phyloP scores from a whole-genome alignment of 2,329 filamentous ascomycete genomes.

The Trichoderma semiorbis region DNA sequence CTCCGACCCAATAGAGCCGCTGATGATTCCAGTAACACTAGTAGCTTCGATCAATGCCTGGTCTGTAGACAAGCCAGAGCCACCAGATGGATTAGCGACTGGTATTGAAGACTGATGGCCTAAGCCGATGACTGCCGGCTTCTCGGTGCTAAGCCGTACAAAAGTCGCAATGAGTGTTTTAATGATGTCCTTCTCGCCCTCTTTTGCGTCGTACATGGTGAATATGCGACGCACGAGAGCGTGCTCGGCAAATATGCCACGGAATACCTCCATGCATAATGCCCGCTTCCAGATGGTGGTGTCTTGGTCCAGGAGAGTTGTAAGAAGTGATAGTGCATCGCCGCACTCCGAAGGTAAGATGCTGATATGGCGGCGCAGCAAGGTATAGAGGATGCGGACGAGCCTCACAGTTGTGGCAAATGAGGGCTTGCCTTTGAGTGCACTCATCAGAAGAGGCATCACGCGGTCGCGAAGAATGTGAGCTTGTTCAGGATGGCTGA shows the following conservation, averaged over 20 bases:
- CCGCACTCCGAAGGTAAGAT: constrained; percentile 77
- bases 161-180: constrained; percentile 82
- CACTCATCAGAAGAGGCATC: constrained; percentile 77
- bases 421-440: constrained; percentile 70
- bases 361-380: constrained; percentile 73
- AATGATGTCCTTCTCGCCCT: constrained; percentile 71
- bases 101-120: constrained; percentile 86
- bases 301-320: constrained; percentile 85
- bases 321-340: constrained; percentile 75
- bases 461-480: constrained; percentile 72
- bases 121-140: constrained; percentile 81
- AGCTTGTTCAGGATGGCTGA: constrained; percentile 73
- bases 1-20: constrained; percentile 63
- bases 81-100: constrained; percentile 52
- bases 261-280: constrained; percentile 86
- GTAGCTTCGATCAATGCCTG: constrained; percentile 87
- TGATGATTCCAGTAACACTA: constrained; percentile 83
- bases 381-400: constrained; percentile 75
- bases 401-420: constrained; percentile 82
- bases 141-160: constrained; percentile 89
- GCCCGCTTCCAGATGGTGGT: constrained; percentile 80
- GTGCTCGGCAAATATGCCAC: constrained; percentile 79
- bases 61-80: constrained; percentile 61
- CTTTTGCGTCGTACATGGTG: constrained; percentile 69
- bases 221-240: constrained; percentile 76